Conservation (phyloP, 257 asterid species). For the Gentiana straminea region DNA sequence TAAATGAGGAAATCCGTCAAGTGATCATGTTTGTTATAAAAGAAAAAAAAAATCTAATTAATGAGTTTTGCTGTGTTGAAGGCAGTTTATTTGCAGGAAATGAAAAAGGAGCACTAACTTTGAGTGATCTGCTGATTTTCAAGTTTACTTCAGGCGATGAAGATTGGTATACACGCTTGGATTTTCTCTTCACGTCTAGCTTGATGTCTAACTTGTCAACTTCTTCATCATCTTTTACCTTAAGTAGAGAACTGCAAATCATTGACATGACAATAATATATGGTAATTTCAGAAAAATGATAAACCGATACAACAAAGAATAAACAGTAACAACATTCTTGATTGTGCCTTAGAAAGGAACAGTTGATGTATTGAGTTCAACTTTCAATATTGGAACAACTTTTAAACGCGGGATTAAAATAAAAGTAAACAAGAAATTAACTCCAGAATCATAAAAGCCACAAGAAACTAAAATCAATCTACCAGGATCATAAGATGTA, state of each 20-base stretch:
- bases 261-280: background rate
- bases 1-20: background rate
- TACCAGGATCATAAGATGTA: background rate
- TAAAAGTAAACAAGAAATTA: no score
- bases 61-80: background rate
- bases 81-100: background rate
- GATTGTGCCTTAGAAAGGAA: no score
- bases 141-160: slow-evolving; percentile 73
- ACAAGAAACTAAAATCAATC: background rate
- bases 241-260: slow-evolving; percentile 65
- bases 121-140: slow-evolving; percentile 92
- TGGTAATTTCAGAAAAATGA: no score
- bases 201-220: slow-evolving; percentile 85
- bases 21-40: background rate
- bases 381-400: no score
- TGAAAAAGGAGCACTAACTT: slow-evolving; percentile 57
- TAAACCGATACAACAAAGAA: no score
- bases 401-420: no score
- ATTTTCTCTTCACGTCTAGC: slow-evolving; percentile 47
- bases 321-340: no score
- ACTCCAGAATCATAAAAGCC: background rate
- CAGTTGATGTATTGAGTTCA: no score
- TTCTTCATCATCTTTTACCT: slow-evolving; percentile 90
- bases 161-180: slow-evolving; percentile 57
- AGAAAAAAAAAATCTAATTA: background rate